Base-by-base conservation (phyloP, 495 filamentous ascomycete genomes). In the Aspergillus indologenus region DNA sequence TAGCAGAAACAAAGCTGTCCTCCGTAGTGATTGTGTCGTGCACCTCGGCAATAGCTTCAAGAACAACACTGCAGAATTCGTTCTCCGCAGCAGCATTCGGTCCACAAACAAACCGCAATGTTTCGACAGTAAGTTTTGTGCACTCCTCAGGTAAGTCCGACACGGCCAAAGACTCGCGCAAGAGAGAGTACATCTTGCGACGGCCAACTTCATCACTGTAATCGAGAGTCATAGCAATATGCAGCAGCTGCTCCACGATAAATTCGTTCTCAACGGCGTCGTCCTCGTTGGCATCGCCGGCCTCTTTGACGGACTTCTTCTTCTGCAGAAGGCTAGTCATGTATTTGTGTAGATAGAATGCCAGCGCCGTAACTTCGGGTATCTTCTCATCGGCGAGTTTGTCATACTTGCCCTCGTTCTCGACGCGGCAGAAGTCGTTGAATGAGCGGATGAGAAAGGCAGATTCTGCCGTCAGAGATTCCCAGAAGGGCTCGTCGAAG, bases 151-250 rank as follows among this genome's bases (percentile, higher is more conserved):
- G 91, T 9, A 99, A 79, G 60, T 96, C 90, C 20, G 93, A 83
- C 34, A 93, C 84, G 2, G 91, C 88, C 34, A 99, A 75, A 2
- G 86, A 85, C 70, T 96, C 91, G 47, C 94, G 81, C 24, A 98
- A 77, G 15, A 97, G 81, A 29, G 88, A 80, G 69, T 94, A 97
- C 91, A 98, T 98, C 81, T 92, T 94, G 51, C 95, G 81, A 47
- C 94, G 82, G 40, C 94, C 94, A 61, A 94, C 88, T 73, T 99
- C 94, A 68, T 99, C 94, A 26, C 88, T 89, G 73, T 97, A 98
- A 65, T 99, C 94, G 29, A 96, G 76, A 12, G 90, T 93, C 59
- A 89, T 81, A 6, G 92, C 90, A 61, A 99, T 96, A 65, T 97
- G 88, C 31, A 99, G 81, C 34, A 99, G 79, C 68, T 99, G 94